Evolutionary conservation across 1,139 yeast genomes (phyloP).

Genomic region (Geotrichum klebahnii): DNA sequence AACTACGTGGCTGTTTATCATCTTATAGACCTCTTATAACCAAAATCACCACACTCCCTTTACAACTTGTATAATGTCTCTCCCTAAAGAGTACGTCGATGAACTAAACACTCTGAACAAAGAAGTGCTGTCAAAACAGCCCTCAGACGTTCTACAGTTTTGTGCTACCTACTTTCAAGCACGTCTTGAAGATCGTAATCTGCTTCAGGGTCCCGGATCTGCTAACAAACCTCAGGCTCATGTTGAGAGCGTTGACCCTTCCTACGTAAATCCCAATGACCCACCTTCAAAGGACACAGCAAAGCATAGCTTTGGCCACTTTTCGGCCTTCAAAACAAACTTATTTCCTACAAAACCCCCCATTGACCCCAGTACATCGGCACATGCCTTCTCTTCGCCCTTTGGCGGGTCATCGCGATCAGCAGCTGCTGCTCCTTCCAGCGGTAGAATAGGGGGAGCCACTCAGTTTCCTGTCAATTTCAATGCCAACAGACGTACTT

Average conservation of each 20-base stretch:
- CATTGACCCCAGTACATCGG: not conserved
- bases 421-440: conserved; percentile 30
- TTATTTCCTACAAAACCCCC: not conserved
- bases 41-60: not conserved
- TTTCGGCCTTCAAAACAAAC: not conserved
- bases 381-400: conserved; percentile 5
- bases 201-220: not conserved
- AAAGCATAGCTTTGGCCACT: conserved; percentile 1
- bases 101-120: conserved; percentile 62
- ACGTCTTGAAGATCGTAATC: conserved; percentile 49
- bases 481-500: conserved; percentile 79
- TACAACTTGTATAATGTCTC: conserved; percentile 32
- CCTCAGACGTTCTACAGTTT: conserved; percentile 64
- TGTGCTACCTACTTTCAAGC: conserved; percentile 64
- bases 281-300: not conserved
- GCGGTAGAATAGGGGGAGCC: conserved; percentile 26
- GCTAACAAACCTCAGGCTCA: not conserved
- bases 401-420: conserved; percentile 29
- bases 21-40: not conserved
- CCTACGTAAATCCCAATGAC: conserved; percentile 1
- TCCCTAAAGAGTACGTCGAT: conserved; percentile 43
- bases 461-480: conserved; percentile 39
- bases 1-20: not conserved
- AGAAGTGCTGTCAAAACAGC: conserved; percentile 59
- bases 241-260: conserved; percentile 15